Base-by-base conservation (phyloP, 371 early-diverging fungal genomes). In the Gilbertella persicaria region DNA sequence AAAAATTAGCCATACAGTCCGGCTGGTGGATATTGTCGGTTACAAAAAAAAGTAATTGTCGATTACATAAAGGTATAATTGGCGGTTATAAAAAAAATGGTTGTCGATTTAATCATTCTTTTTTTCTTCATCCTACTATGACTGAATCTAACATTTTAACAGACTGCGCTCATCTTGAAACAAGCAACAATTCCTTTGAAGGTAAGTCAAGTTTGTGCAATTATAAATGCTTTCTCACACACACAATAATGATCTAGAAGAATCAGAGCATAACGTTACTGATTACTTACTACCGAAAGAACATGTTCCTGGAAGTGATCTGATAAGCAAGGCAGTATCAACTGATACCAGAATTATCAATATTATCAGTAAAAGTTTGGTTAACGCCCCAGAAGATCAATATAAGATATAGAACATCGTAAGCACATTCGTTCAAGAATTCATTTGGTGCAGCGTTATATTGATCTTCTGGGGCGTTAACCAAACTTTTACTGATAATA, bases 351-450 rank as follows among this genome's bases (percentile, higher is more conserved):
- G 29, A 35, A 47, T 47, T 29, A 43, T 43, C 43, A 43, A 43
- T 25, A 43, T 43, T 25, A 47, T 47, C 33, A 20, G 47, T 33
- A 47, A 47, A 36, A 47, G 36, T 36, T 19, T 45, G 2, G 44
- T 46, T 46, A 46, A 8, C 35, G 35, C 46, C 35, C 29, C 35
- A 33, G 35, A 47, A 33, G 36, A 47, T 47, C 47, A 47, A 19
- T 47, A 36, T 47, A 47, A 48, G 37, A 48, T 50, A 40, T 50
- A 50, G 26, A 50, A 40, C 50, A 28, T 50, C 28, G 50, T 28
- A 50, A 48, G 38, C 49, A 48, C 49, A 38, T 38, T 48, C 37
- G 33, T 45, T 45, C 33, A 45, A 30, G 29, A 35, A 36, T 30
- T 33, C 33, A 28, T 28, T 45, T 28, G 46, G 46, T 14, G 33